Conservation (phyloP, 129 eudicot species). For the Lactuca sativa region DNA sequence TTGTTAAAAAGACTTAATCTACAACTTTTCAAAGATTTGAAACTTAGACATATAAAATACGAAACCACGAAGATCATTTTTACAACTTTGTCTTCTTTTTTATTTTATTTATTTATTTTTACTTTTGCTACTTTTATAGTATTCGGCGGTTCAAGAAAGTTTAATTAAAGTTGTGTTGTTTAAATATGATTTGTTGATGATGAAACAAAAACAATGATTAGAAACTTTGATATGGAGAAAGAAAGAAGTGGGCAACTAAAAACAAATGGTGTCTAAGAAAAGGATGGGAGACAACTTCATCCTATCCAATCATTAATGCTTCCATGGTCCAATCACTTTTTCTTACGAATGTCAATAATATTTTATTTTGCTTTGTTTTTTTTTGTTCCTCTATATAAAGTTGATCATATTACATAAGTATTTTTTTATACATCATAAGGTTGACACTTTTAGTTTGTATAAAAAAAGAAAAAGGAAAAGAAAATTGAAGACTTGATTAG, state of each 20-base stretch:
- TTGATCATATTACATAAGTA: too few relatives aligned
- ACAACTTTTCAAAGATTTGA: too few relatives aligned
- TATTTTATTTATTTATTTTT: too few relatives aligned
- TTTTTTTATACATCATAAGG: background rate
- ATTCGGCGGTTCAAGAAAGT: too few relatives aligned
- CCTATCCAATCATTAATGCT: slow-evolving; percentile 32
- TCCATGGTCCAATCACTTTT: slow-evolving; percentile 20
- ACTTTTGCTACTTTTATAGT: too few relatives aligned
- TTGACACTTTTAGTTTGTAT: background rate
- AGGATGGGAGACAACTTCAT: slow-evolving; percentile 18
- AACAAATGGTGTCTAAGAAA: slow-evolving; percentile 19
- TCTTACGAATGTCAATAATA: background rate
- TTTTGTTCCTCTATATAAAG: background rate
- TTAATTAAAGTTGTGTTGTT: background rate
- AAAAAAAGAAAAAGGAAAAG: too few relatives aligned
- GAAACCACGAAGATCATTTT: too few relatives aligned
- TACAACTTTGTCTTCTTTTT: too few relatives aligned
- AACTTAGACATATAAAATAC: too few relatives aligned
- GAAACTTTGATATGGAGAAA: slow-evolving; percentile 14
- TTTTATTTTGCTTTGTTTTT: background rate
- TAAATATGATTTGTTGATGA: background rate
- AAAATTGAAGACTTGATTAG: too few relatives aligned
- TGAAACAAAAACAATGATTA: background rate
- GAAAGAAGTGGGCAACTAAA: slow-evolving; percentile 23
- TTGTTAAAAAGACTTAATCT: too few relatives aligned